Percentiles rank a stretch among this genome's conserved stretches.
Evolutionary conservation across 1,139 yeast species (phyloP).

Genomic region (Geotrichum cucujoidarum): DNA sequence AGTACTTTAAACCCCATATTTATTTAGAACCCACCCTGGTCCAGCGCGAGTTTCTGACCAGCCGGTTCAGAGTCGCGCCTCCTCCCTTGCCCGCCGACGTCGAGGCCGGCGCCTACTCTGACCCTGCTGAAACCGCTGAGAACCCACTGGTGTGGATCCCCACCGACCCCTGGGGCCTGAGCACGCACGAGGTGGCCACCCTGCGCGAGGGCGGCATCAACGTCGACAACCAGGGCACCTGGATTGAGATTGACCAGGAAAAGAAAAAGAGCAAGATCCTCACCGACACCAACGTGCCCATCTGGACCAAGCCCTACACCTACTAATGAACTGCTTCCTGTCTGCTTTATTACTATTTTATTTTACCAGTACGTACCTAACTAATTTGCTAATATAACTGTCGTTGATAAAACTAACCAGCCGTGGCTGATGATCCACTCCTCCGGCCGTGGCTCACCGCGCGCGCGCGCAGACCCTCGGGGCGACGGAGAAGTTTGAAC

Average conservation of each 20-base stretch:
- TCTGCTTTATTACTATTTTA: background rate
- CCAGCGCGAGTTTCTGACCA: slow-evolving; percentile 36
- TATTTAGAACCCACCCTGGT: slow-evolving; percentile 39
- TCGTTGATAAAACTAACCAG: background rate
- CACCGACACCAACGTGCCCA: slow-evolving; percentile 28
- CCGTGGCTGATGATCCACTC: too few relatives aligned
- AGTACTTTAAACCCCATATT: slow-evolving; percentile 54
- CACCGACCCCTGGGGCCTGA: slow-evolving; percentile 75
- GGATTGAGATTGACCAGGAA: slow-evolving; percentile 41
- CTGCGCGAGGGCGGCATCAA: slow-evolving; percentile 40
- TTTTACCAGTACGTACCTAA: background rate
- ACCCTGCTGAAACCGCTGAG: slow-evolving; percentile 63
- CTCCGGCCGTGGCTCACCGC: too few relatives aligned
- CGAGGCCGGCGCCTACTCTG: slow-evolving; percentile 57
- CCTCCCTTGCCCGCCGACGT: slow-evolving; percentile 35
- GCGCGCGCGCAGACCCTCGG: too few relatives aligned
- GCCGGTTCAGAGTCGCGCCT: slow-evolving; percentile 41
- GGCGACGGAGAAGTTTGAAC: too few relatives aligned
- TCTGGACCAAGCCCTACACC: slow-evolving; percentile 25
- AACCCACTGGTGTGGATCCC: slow-evolving; percentile 87
- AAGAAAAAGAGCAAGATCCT: slow-evolving; percentile 25
- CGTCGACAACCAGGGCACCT: slow-evolving; percentile 63
- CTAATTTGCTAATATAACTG: background rate
- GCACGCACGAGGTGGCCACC: slow-evolving; percentile 52
- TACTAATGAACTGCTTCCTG: slow-evolving; percentile 19